phyloP scores from a whole-genome alignment of 345 rosid species.

The Mercurialis annua region DNA sequence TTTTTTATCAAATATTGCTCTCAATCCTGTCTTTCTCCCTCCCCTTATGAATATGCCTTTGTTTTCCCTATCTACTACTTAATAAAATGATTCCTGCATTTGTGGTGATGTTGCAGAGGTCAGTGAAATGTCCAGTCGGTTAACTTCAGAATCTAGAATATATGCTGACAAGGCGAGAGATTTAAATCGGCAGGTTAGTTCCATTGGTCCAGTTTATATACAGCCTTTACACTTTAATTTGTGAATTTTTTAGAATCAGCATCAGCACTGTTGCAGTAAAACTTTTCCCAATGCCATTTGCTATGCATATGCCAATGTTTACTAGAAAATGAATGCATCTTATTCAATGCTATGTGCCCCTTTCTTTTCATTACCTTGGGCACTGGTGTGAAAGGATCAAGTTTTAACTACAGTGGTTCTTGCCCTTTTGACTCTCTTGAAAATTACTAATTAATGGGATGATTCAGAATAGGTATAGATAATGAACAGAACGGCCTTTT shows the following conservation, averaged over 20 bases:
- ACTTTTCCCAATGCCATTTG: not conserved
- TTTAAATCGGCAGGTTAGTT: constrained; percentile 86
- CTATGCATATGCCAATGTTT: no score
- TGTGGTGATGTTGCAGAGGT: constrained; percentile 67
- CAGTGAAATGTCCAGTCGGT: constrained; percentile 94
- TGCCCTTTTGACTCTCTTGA: no score
- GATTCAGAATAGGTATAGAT: no score
- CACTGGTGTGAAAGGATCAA: no score
- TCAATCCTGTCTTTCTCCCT: not conserved
- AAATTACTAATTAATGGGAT: no score
- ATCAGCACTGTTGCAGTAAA: not conserved
- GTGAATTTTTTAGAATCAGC: not conserved
- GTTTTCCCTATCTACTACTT: not conserved
- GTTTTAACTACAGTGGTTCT: no score
- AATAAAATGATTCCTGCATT: constrained; percentile 14
- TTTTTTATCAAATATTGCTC: not conserved
- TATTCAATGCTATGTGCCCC: no score
- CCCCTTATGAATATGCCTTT: not conserved
- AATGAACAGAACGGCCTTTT: no score
- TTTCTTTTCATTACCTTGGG: no score
- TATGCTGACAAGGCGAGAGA: constrained; percentile 99
- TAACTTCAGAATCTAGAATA: constrained; percentile 90
- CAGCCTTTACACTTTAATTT: not conserved
- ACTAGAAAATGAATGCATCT: no score
- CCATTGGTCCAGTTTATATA: not conserved